Evolutionary conservation across 306 rosid species (phyloP).

Genomic region (Lupinus albus): DNA sequence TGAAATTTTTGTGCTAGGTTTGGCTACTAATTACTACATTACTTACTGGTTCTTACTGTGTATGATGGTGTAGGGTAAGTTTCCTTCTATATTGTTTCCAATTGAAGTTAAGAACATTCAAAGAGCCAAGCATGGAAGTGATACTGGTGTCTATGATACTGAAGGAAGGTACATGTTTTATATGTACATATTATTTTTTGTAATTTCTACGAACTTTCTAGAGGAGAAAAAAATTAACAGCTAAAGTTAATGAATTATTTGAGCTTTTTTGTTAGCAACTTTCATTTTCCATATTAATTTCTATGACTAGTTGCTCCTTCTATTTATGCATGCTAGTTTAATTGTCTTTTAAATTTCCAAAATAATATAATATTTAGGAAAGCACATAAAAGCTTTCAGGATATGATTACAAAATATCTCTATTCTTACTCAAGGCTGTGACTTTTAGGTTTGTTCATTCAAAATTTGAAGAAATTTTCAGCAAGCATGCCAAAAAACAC

Average conservation of each 20-base stretch:
- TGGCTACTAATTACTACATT: no score
- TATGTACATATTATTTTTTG: neutral
- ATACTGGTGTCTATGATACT: conserved; percentile 74
- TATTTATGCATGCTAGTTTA: neutral
- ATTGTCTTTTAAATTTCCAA: neutral
- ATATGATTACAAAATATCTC: neutral
- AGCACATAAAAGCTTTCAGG: neutral
- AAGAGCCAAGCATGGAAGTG: conserved; percentile 73
- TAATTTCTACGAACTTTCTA: neutral
- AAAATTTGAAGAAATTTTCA: conserved; percentile 82
- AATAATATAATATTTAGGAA: neutral
- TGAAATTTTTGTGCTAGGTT: no score
- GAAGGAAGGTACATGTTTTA: conserved; percentile 71
- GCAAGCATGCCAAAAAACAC: conserved; percentile 55
- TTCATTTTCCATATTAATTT: neutral
- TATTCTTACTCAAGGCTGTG: neutral
- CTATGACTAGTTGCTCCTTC: neutral
- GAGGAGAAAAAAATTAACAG: neutral
- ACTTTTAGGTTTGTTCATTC: conserved; percentile 68
- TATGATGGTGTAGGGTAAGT: conserved; percentile 75
- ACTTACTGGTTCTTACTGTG: no score
- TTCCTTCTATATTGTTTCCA: conserved; percentile 60
- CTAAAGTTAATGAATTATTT: neutral
- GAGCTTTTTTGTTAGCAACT: neutral
- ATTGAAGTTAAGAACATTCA: conserved; percentile 70